phyloP scores from a whole-genome alignment of 2,329 filamentous ascomycete species.

The Epichloe gansuensis region DNA sequence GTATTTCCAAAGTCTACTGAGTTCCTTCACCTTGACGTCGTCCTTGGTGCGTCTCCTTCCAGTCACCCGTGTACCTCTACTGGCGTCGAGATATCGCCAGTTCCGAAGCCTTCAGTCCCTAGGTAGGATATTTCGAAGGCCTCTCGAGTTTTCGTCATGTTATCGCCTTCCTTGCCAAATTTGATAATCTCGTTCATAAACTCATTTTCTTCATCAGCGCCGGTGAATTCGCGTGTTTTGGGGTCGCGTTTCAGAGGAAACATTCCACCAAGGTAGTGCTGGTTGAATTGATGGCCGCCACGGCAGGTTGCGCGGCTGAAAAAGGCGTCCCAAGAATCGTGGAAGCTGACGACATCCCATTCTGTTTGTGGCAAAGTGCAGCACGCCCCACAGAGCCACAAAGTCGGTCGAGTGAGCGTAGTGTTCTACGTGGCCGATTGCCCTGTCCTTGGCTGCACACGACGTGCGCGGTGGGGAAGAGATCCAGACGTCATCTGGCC shows the following conservation, averaged over 20 bases:
- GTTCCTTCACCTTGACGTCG: constrained; percentile 42
- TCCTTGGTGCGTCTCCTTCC: constrained; percentile 16
- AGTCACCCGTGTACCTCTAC: constrained; percentile 27
- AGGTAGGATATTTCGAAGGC: constrained; percentile 36
- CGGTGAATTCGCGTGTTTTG: constrained; percentile 27
- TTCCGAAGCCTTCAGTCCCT: constrained; percentile 26
- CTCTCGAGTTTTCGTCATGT: constrained; percentile 31
- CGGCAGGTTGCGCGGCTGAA: constrained; percentile 39
- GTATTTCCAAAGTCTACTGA: constrained; percentile 52
- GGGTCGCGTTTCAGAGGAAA: constrained; percentile 38
- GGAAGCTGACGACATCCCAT: constrained; percentile 34
- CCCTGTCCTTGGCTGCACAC: constrained; percentile 30
- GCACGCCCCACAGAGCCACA: constrained; percentile 61
- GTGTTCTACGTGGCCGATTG: constrained; percentile 65
- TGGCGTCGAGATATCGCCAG: constrained; percentile 20
- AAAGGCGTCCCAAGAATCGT: constrained; percentile 50
- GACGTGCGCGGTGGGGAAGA: constrained; percentile 23
- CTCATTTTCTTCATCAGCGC: constrained; percentile 36
- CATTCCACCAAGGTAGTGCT: constrained; percentile 52
- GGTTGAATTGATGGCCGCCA: constrained; percentile 46
- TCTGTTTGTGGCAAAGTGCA: constrained; percentile 48
- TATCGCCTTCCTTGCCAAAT: constrained; percentile 30
- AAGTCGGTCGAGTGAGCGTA: constrained; percentile 66
- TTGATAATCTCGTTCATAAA: constrained; percentile 50
- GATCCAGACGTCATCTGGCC: constrained; percentile 12